Conservation (phyloP, 345 rosid species). For the Kandelia obovata region DNA sequence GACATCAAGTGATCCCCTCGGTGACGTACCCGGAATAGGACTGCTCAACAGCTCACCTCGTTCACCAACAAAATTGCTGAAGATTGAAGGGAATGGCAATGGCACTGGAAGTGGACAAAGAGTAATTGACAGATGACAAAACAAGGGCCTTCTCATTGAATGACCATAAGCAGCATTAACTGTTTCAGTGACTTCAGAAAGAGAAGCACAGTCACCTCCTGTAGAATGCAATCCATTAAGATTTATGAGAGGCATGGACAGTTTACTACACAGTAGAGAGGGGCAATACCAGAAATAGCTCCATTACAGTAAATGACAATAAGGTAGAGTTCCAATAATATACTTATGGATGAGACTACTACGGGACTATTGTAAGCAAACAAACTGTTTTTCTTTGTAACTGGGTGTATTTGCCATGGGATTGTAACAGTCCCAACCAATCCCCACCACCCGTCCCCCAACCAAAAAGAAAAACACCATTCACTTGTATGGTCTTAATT, state of each 20-base stretch:
- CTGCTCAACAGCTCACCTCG: conserved; percentile 65
- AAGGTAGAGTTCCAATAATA: neutral
- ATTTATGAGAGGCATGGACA: neutral
- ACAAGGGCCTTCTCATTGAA: conserved; percentile 41
- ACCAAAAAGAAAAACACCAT: too few relatives aligned
- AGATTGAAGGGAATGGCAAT: conserved; percentile 86
- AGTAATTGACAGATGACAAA: conserved; percentile 65
- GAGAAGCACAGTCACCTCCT: conserved; percentile 52
- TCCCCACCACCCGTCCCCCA: too few relatives aligned
- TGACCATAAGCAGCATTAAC: conserved; percentile 47
- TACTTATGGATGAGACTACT: neutral
- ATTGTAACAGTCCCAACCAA: too few relatives aligned
- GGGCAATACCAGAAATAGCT: neutral
- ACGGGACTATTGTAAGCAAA: neutral
- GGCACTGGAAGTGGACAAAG: conserved; percentile 88
- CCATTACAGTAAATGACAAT: too few relatives aligned
- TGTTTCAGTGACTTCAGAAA: conserved; percentile 59
- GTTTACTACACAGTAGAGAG: neutral
- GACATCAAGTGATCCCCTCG: conserved; percentile 68
- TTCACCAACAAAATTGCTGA: conserved; percentile 57
- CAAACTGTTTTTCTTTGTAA: too few relatives aligned
- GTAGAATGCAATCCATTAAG: neutral
- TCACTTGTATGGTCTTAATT: too few relatives aligned
- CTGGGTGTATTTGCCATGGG: too few relatives aligned
- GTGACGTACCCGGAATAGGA: conserved; percentile 38